Base-by-base conservation (phyloP, 2,329 filamentous ascomycete species). In the Arthrobotrys megalospora region DNA sequence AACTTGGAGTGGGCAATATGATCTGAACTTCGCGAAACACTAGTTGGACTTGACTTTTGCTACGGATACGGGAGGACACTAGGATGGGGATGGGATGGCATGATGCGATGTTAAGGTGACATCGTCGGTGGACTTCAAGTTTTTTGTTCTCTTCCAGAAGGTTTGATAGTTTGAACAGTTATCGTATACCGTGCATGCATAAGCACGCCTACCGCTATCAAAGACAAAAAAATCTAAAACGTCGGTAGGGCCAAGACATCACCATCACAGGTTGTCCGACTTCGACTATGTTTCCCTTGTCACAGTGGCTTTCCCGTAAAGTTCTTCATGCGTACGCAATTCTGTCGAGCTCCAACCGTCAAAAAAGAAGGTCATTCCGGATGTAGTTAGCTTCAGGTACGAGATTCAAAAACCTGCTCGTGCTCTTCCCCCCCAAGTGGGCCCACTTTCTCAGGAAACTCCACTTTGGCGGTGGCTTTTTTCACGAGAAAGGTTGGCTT, bases 341-440 rank as follows among this genome's bases (percentile, higher is more conserved):
- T 36, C n/a, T 58, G 52, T 58, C 52, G 52, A 58, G 52, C 52
- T 58, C 52, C 28, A 16, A 16, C 41, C 41, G n/a, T 45, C 12
- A 45, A 16, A n/a, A 16, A n/a, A n/a, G n/a, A n/a, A 12, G 41
- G 2, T 32, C n/a, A 58, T 5, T 3, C 52, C 32, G 32, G 34
- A 58, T 38, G 16, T 38, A 41, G 52, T 24, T 58, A 58, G 52
- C 52, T 58, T 58, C 52, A 58, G 52, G 52, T 58, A 58, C 52
- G 52, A 41, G 34, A 58, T 58, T 58, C n/a, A 38, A 32, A 58
- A 58, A 58, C 38, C 52, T n/a, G 52, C 34, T 58, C 52, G 41
- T 45, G 41, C 8, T 10, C 36, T 12, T 12, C 28, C 24, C n/a
- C n/a, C 16, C n/a, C 7, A 16, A 16, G 52, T 58, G 32, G 32